A percentile compares a stretch with the other conserved stretches of the same genome.
These are phyloP conservation scores for Erodium maritimum DNA, from an alignment of 345 rosid species.

Conservation along the genomic window DNA sequence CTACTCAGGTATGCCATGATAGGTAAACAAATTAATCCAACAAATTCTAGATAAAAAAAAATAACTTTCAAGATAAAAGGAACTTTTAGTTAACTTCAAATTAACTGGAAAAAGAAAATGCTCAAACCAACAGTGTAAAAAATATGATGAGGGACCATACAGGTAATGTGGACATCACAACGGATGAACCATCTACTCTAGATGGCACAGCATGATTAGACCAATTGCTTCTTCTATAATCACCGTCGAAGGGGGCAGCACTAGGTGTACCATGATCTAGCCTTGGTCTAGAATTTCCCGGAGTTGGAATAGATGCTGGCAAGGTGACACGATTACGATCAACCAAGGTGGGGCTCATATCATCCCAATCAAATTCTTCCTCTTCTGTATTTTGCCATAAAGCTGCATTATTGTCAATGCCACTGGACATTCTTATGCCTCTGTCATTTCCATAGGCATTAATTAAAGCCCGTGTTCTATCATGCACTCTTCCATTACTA, in stretches of 20 bases:
- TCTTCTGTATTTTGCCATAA: conserved; percentile 98
- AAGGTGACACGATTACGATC: conserved; percentile 40
- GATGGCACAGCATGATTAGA: conserved; percentile 30
- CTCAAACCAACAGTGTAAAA: neutral
- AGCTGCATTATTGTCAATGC: conserved; percentile 38
- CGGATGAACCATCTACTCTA: conserved; percentile 24
- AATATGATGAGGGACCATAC: conserved; percentile 26
- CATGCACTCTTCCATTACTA: conserved; percentile 47
- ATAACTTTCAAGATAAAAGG: neutral
- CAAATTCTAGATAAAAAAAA: too few species aligned
- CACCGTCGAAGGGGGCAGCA: conserved; percentile 28
- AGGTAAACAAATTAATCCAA: too few species aligned
- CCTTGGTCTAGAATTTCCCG: conserved; percentile 35
- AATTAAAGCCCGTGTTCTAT: conserved; percentile 80
- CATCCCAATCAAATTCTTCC: conserved; percentile 99
- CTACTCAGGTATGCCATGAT: too few species aligned
- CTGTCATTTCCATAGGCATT: conserved; percentile 94
- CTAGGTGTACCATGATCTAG: conserved; percentile 29
- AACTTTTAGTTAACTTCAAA: neutral
- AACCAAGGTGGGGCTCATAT: conserved; percentile 84
- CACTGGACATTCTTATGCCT: conserved; percentile 33
- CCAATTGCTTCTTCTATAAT: conserved; percentile 25
- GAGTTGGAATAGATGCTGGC: conserved; percentile 34
- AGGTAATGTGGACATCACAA: conserved; percentile 17
- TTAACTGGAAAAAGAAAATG: too few species aligned